Percentiles rank a stretch among this genome's conserved stretches.
Evolutionary conservation across 495 filamentous ascomycete species (phyloP).

Genomic region (Tuber borchii): DNA sequence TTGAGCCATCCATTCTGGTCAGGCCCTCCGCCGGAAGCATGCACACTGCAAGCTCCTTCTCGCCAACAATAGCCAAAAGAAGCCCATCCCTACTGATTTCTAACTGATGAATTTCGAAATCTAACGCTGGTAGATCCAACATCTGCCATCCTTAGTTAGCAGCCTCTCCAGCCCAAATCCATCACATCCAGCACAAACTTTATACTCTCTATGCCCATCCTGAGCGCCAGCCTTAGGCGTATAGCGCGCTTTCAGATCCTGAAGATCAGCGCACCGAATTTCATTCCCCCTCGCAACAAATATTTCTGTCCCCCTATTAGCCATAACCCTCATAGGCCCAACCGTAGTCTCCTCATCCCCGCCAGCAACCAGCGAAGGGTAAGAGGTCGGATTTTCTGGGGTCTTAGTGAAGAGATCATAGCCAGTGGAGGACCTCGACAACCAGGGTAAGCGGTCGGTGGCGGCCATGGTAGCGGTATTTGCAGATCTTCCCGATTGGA

Average conservation of each 20-base stretch:
- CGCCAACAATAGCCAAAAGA: slow-evolving; percentile 39
- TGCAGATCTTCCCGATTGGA: neutral
- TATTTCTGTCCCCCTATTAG: slow-evolving; percentile 35
- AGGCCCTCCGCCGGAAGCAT: slow-evolving; percentile 38
- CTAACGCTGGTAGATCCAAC: slow-evolving; percentile 33
- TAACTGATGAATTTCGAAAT: slow-evolving; percentile 39
- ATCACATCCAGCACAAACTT: slow-evolving; percentile 12
- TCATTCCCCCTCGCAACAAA: slow-evolving; percentile 39
- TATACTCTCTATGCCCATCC: slow-evolving; percentile 37
- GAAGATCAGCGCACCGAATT: slow-evolving; percentile 38
- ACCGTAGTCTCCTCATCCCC: slow-evolving; percentile 6
- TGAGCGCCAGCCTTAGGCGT: slow-evolving; percentile 17
- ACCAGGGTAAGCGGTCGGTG: slow-evolving; percentile 32
- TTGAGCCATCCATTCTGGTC: slow-evolving; percentile 25
- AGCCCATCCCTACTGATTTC: slow-evolving; percentile 40
- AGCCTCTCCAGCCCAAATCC: slow-evolving; percentile 5
- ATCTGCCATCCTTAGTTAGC: slow-evolving; percentile 21
- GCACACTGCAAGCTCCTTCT: slow-evolving; percentile 36
- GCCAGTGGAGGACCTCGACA: slow-evolving; percentile 34
- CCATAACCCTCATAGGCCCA: slow-evolving; percentile 33
- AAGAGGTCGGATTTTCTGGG: slow-evolving; percentile 24
- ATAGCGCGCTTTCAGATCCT: slow-evolving; percentile 38
- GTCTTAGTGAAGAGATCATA: slow-evolving; percentile 41
- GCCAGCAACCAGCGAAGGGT: slow-evolving; percentile 2
- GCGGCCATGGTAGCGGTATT: slow-evolving; percentile 25